These are phyloP conservation scores for Marasmius fiardii DNA, from an alignment of 1,284 basidiomycete species.

Conservation along the genomic window DNA sequence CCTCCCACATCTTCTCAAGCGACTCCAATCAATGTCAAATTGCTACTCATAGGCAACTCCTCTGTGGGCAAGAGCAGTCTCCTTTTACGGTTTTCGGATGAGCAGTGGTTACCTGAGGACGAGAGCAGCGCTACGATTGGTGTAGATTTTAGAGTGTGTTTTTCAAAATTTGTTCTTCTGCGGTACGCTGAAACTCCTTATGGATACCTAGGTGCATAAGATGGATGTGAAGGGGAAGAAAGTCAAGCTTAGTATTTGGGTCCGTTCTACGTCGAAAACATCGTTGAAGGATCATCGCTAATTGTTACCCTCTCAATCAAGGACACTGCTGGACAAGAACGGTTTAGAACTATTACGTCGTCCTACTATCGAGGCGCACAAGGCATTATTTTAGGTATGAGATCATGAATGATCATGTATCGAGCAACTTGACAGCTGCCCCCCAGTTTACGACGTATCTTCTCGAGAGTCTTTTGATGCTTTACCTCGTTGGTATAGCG, in stretches of 20 bases:
- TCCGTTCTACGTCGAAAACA: conserved; percentile 27
- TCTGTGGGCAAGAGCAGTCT: conserved; percentile 92
- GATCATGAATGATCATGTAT: background rate
- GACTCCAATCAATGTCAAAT: conserved; percentile 62
- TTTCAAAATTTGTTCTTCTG: background rate
- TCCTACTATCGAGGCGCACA: conserved; percentile 94
- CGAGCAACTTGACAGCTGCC: background rate
- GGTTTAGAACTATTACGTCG: conserved; percentile 88
- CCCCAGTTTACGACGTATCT: conserved; percentile 88
- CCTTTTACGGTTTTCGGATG: conserved; percentile 91
- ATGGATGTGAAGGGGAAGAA: conserved; percentile 78
- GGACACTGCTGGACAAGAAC: conserved; percentile 92
- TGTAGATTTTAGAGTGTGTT: conserved; percentile 73
- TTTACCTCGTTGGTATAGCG: conserved; percentile 89
- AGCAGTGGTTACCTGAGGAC: conserved; percentile 94
- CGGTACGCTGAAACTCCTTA: background rate
- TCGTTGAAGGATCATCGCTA: background rate
- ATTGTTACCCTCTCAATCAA: conserved; percentile 26
- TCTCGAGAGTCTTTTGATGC: conserved; percentile 91
- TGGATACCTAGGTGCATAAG: conserved; percentile 63
- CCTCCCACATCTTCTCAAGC: conserved; percentile 26
- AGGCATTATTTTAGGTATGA: conserved; percentile 83
- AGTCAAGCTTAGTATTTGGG: conserved; percentile 84
- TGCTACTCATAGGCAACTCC: conserved; percentile 82
- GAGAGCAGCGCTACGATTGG: conserved; percentile 95